These are phyloP conservation scores for Phytophthora sp. DNA, from an alignment of 352 stramenopile genomes.

Conservation along the genomic window DNA sequence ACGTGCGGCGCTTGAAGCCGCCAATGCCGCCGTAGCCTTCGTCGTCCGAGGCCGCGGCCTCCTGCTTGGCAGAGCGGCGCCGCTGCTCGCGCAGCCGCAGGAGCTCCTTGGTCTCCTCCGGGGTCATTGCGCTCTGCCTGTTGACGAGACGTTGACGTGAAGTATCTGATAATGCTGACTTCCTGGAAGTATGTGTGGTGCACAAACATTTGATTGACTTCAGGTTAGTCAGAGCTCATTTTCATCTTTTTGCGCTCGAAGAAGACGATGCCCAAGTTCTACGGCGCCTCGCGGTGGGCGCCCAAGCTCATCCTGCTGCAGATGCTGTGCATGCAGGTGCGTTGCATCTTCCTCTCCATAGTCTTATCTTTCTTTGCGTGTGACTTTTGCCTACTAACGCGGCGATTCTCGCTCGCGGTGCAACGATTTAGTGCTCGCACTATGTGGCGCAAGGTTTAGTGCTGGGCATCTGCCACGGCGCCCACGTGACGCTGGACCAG, in stretches of 20 bases:
- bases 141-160: constrained; percentile 22
- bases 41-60: background rate
- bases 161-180: no score
- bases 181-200: no score
- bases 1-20: constrained; percentile 56
- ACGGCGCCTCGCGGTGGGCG: constrained; percentile 77
- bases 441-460: constrained; percentile 80
- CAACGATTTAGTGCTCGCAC: constrained; percentile 67
- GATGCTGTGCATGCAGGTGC: constrained; percentile 88
- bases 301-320: constrained; percentile 90
- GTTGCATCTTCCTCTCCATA: background rate
- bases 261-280: constrained; percentile 82
- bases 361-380: constrained; percentile 5
- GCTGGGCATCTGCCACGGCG: constrained; percentile 78
- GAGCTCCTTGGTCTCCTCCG: constrained; percentile 68
- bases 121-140: constrained; percentile 23
- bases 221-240: no score
- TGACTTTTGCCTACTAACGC: background rate
- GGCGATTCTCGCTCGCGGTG: background rate
- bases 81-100: constrained; percentile 54
- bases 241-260: no score
- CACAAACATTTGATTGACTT: no score
- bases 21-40: constrained; percentile 16
- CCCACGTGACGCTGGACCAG: constrained; percentile 71
- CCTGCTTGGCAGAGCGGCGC: constrained; percentile 2